A percentile compares a stretch with the other conserved stretches of the same genome.
Evolutionary conservation across 73 alveolate species (phyloP).

Genomic region (Blepharisma japonicum): DNA sequence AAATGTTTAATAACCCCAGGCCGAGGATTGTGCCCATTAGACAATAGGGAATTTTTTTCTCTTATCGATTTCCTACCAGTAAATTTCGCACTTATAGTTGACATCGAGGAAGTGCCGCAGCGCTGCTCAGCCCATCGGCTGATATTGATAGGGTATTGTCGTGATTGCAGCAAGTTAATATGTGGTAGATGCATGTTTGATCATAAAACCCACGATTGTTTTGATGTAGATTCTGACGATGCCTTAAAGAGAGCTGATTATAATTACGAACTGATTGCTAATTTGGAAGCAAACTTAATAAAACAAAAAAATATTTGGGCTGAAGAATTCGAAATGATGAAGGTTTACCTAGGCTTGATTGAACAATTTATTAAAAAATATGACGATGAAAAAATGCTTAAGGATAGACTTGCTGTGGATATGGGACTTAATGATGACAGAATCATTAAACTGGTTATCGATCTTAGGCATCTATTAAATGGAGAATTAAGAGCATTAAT

Average conservation of each 20-base stretch:
- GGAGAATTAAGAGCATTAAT: too few species aligned
- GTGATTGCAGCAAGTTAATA: background rate
- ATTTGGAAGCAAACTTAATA: background rate
- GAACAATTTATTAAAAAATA: too few species aligned
- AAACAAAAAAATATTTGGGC: background rate
- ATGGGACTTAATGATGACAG: too few species aligned
- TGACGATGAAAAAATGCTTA: too few species aligned
- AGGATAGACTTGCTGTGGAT: too few species aligned
- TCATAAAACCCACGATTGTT: background rate
- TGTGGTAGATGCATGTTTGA: conserved; percentile 25
- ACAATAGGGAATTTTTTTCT: conserved; percentile 12
- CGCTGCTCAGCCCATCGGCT: background rate
- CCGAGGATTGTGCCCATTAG: conserved; percentile 9
- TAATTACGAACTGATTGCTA: background rate
- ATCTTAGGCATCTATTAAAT: too few species aligned
- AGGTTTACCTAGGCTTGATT: too few species aligned
- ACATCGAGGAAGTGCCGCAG: background rate
- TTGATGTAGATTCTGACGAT: background rate
- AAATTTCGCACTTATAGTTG: background rate
- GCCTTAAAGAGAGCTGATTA: background rate
- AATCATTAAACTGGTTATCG: too few species aligned
- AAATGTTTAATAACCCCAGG: background rate
- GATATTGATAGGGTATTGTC: background rate
- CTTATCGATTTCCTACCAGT: conserved; percentile 5
- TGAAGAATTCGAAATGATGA: background rate